Evolutionary conservation across 257 asterid genomes (phyloP).

Genomic region (Solanum tarapatanum): DNA sequence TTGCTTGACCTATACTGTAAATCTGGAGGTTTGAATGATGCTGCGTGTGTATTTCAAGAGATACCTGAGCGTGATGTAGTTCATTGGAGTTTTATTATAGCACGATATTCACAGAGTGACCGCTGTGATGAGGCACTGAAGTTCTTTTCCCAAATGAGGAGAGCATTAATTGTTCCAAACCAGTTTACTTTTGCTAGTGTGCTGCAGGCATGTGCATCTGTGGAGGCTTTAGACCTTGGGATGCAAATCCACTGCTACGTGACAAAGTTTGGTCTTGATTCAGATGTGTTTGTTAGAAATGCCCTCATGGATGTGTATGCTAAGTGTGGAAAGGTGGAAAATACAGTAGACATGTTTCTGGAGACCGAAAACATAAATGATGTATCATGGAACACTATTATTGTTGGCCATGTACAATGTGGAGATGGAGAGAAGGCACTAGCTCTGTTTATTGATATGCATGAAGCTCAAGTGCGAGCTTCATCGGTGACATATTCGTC

Average conservation of each 20-base stretch:
- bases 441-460: conserved; percentile 45
- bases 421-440: conserved; percentile 74
- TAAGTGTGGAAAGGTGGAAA: conserved; percentile 63
- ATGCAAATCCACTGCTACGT: conserved; percentile 58
- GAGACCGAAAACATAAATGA: conserved; percentile 44
- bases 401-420: conserved; percentile 66
- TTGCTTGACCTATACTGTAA: conserved; percentile 77
- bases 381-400: conserved; percentile 88
- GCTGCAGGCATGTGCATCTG: conserved; percentile 78
- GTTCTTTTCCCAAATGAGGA: conserved; percentile 56
- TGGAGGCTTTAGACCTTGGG: conserved; percentile 45
- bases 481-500: conserved; percentile 81
- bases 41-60: conserved; percentile 63
- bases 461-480: conserved; percentile 37
- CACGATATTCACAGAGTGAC: conserved; percentile 77
- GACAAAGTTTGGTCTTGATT: conserved; percentile 51
- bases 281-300: conserved; percentile 54
- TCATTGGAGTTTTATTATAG: conserved; percentile 96
- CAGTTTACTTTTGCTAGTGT: conserved; percentile 85
- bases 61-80: conserved; percentile 69
- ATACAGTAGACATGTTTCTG: conserved; percentile 43
- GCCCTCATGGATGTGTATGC: conserved; percentile 94
- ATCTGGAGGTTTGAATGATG: conserved; percentile 53
- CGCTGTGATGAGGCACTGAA: conserved; percentile 55
- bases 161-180: conserved; percentile 45